Percentiles rank a stretch among this genome's conserved stretches.
phyloP scores from a whole-genome alignment of 371 early-diverging fungal species.

The Mucor velutinosus region DNA sequence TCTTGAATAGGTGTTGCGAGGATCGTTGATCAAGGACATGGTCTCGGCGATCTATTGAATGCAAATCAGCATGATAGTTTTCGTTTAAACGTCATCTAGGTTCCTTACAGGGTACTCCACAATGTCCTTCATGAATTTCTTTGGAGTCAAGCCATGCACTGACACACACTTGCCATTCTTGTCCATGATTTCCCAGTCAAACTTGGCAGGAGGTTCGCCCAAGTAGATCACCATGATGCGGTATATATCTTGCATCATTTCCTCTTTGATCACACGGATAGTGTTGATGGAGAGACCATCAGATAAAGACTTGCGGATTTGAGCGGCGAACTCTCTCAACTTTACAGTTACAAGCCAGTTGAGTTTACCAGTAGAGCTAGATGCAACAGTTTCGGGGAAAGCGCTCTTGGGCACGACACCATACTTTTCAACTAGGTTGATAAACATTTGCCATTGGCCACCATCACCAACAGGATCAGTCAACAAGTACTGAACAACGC shows the following conservation, averaged over 20 bases:
- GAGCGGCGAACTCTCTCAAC: slow-evolving; percentile 71
- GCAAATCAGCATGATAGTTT: neutral
- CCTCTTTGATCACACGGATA: slow-evolving; percentile 53
- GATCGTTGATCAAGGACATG: slow-evolving; percentile 79
- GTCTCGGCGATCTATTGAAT: slow-evolving; percentile 57
- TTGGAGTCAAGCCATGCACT: slow-evolving; percentile 62
- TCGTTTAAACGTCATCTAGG: neutral
- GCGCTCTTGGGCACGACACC: slow-evolving; percentile 77
- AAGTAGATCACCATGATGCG: slow-evolving; percentile 72
- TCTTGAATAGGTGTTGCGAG: slow-evolving; percentile 63
- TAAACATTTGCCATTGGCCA: slow-evolving; percentile 86
- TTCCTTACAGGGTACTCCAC: slow-evolving; percentile 65
- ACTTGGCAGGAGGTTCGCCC: slow-evolving; percentile 75
- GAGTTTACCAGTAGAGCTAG: slow-evolving; percentile 63
- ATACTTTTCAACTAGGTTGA: slow-evolving; percentile 75
- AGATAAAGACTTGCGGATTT: slow-evolving; percentile 55
- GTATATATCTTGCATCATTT: slow-evolving; percentile 73
- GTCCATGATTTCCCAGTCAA: slow-evolving; percentile 74
- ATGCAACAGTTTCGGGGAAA: slow-evolving; percentile 74
- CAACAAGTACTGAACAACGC: slow-evolving; percentile 75
- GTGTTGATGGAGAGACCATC: slow-evolving; percentile 44
- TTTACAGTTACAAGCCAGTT: slow-evolving; percentile 67
- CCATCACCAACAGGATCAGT: slow-evolving; percentile 61
- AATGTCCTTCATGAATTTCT: slow-evolving; percentile 64
- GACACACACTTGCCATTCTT: slow-evolving; percentile 70